Evolutionary conservation across 495 filamentous ascomycete species (phyloP).

Genomic region (Penicillium flavigenum): DNA sequence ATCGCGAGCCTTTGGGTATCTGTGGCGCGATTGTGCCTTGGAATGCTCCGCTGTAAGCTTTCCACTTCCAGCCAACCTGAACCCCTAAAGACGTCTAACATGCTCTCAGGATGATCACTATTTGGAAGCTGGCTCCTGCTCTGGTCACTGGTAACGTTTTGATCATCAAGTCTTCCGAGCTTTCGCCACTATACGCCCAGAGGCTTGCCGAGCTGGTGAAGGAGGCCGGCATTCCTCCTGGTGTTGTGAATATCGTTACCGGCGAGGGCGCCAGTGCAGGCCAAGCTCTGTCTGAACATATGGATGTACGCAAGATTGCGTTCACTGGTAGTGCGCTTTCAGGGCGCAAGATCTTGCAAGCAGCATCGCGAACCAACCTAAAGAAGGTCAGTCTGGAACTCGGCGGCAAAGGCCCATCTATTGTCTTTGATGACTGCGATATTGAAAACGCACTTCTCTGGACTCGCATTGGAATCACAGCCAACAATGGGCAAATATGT

Average conservation of each 20-base stretch:
- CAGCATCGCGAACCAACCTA: constrained; percentile 45
- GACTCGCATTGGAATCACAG: constrained; percentile 44
- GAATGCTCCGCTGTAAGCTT: constrained; percentile 34
- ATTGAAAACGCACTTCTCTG: constrained; percentile 42
- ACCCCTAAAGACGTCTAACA: too few relatives aligned
- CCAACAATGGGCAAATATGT: constrained; percentile 56
- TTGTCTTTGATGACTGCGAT: constrained; percentile 48
- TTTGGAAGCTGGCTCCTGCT: constrained; percentile 56
- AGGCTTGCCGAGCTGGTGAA: constrained; percentile 76
- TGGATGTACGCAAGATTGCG: constrained; percentile 72
- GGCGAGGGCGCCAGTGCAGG: constrained; percentile 79
- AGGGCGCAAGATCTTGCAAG: constrained; percentile 31
- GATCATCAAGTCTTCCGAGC: constrained; percentile 88
- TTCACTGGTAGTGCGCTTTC: constrained; percentile 30
- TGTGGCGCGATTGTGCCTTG: constrained; percentile 40
- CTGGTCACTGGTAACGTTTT: constrained; percentile 60
- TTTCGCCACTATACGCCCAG: constrained; percentile 85
- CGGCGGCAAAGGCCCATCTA: constrained; percentile 45
- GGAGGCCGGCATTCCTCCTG: constrained; percentile 84
- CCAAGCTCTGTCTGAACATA: constrained; percentile 71
- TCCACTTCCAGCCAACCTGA: too few relatives aligned
- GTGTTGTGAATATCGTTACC: constrained; percentile 84
- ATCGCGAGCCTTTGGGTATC: constrained; percentile 38
- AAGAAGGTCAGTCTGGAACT: constrained; percentile 50
- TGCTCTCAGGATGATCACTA: constrained; percentile 67